Percentiles rank a stretch among this genome's conserved stretches.
phyloP scores from a whole-genome alignment of 2,329 filamentous ascomycete species.

The Fusarium floridanum region DNA sequence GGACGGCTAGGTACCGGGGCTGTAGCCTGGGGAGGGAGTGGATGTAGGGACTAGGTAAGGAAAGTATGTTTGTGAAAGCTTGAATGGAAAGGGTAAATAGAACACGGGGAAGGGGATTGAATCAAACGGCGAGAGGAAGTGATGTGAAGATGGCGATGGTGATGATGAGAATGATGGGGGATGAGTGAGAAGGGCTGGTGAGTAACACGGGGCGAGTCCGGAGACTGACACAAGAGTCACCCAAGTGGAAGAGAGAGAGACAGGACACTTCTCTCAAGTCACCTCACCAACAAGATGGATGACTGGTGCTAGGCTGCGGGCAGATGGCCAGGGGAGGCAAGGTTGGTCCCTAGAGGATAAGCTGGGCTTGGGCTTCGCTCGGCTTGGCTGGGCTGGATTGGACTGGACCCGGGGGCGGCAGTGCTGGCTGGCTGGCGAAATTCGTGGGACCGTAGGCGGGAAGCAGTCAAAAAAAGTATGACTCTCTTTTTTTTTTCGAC shows the following conservation, averaged over 20 bases:
- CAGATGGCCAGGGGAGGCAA: constrained; percentile 37
- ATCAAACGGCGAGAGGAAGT: constrained; percentile 23
- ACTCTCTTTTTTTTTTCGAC: constrained; percentile 32
- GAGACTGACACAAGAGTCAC: constrained; percentile 43
- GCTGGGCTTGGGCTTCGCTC: constrained; percentile 39
- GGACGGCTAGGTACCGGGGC: constrained; percentile 19
- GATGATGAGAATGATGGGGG: constrained; percentile 2
- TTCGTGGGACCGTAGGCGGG: constrained; percentile 25
- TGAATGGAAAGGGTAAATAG: constrained; percentile 27
- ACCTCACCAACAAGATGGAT: constrained; percentile 36
- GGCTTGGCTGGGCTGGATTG: constrained; percentile 37
- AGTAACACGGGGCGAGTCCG: constrained; percentile 48
- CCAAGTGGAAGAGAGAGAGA: constrained; percentile 29
- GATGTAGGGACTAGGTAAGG: constrained; percentile 22
- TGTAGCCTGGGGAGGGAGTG: constrained; percentile 39
- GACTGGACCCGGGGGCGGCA: constrained; percentile 36
- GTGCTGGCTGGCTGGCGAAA: constrained; percentile 37
- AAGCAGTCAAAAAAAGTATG: constrained; percentile 7
- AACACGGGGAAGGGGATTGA: constrained; percentile 22
- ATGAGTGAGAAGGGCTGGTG: constrained; percentile 36
- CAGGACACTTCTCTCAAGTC: constrained; percentile 40
- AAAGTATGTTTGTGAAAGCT: constrained; percentile 23
- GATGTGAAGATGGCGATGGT: constrained; percentile 7
- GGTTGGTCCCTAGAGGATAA: constrained; percentile 37
- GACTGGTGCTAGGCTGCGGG: constrained; percentile 25